Evolutionary conservation across 2,329 filamentous ascomycete genomes (phyloP).

Genomic region (Cordyceps javanica): DNA sequence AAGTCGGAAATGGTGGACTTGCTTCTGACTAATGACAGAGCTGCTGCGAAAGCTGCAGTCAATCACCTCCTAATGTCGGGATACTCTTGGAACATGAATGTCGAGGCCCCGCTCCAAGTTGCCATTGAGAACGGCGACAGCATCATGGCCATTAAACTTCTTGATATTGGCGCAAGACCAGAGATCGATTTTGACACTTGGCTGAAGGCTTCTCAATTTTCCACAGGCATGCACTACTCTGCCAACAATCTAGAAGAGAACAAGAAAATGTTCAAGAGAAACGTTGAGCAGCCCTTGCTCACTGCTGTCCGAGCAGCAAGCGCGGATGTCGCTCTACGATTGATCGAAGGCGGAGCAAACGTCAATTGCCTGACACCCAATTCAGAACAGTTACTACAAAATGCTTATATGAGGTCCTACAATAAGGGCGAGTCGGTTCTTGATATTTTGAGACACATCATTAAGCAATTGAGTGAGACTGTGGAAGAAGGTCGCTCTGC

Average conservation of each 20-base stretch:
- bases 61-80: conserved; percentile 53
- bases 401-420: conserved; percentile 27
- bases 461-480: conserved; percentile 38
- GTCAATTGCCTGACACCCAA: conserved; percentile 50
- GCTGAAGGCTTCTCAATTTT: conserved; percentile 50
- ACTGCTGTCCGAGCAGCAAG: conserved; percentile 43
- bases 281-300: conserved; percentile 60
- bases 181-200: conserved; percentile 58
- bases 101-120: conserved; percentile 47
- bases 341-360: conserved; percentile 61
- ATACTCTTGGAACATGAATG: conserved; percentile 25
- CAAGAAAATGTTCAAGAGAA: conserved; percentile 38
- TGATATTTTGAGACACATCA: conserved; percentile 50
- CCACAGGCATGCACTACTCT: conserved; percentile 26
- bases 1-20: conserved; percentile 42
- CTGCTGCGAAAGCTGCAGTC: conserved; percentile 56
- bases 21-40: conserved; percentile 50
- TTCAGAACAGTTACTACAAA: conserved; percentile 30
- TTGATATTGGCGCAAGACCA: conserved; percentile 56
- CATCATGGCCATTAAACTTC: conserved; percentile 50
- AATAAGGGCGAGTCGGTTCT: conserved; percentile 45
- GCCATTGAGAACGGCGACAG: conserved; percentile 51
- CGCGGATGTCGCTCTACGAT: conserved; percentile 43
- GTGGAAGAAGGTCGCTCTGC: conserved; percentile 11
- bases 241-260: conserved; percentile 40